phyloP scores from a whole-genome alignment of 2,329 filamentous ascomycete species.

The Xylariaceae sp. region DNA sequence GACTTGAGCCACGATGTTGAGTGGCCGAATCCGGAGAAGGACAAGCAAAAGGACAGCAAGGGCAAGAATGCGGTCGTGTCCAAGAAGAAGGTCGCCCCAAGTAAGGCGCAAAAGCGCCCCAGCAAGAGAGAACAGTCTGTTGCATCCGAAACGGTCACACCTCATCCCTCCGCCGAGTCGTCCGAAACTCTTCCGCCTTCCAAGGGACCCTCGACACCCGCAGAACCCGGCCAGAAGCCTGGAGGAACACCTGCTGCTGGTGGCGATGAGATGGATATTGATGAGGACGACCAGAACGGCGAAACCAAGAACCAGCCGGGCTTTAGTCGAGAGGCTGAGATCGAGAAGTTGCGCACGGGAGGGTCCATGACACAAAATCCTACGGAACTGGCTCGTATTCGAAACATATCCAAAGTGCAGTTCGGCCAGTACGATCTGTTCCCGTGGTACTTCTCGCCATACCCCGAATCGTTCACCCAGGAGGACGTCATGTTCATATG shows the following conservation, averaged over 20 bases:
- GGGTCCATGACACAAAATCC: conserved; percentile 99
- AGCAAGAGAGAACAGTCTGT: conserved; percentile 52
- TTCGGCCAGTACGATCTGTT: conserved; percentile 90
- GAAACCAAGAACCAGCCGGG: conserved; percentile 45
- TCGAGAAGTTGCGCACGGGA: conserved; percentile 88
- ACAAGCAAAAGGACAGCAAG: conserved; percentile 68
- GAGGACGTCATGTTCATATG: conserved; percentile 92
- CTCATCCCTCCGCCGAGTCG: conserved; percentile 50
- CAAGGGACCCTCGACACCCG: conserved; percentile 40
- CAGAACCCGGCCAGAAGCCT: conserved; percentile 43
- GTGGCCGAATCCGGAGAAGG: conserved; percentile 89
- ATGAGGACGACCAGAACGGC: conserved; percentile 42
- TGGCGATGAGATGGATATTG: conserved; percentile 50
- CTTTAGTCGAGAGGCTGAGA: conserved; percentile 82
- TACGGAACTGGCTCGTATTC: conserved; percentile 89
- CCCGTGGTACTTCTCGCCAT: conserved; percentile 98
- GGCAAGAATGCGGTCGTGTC: conserved; percentile 62
- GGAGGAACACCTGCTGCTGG: conserved; percentile 41
- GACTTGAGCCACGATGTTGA: conserved; percentile 89
- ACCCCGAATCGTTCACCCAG: conserved; percentile 82
- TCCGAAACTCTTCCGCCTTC: conserved; percentile 43
- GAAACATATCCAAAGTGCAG: conserved; percentile 89
- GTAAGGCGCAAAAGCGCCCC: conserved; percentile 53
- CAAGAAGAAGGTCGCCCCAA: conserved; percentile 51
- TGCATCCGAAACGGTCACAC: conserved; percentile 48